Conservation (phyloP, 345 rosid genomes). For the Carallia pectinifolia region DNA sequence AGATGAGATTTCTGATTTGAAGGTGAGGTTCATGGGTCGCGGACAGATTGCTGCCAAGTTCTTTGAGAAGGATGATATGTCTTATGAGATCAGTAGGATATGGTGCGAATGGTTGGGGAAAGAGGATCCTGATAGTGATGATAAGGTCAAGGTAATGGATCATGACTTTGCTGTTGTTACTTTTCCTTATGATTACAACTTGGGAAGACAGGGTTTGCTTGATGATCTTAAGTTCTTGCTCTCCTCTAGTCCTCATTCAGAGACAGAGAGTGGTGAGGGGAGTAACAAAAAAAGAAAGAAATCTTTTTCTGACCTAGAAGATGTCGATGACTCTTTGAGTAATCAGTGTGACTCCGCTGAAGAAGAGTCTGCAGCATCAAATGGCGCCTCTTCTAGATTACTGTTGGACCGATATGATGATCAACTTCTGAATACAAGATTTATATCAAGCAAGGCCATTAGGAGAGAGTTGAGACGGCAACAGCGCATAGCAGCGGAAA, state of each 20-base stretch:
- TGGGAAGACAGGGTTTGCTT: constrained; percentile 71
- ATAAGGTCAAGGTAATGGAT: constrained; percentile 36
- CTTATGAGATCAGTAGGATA: constrained; percentile 47
- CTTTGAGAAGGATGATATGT: constrained; percentile 30
- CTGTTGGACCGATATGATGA: constrained; percentile 54
- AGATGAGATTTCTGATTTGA: constrained; percentile 57
- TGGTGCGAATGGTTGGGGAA: constrained; percentile 97
- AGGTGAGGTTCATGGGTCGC: constrained; percentile 52
- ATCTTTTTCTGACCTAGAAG: constrained; percentile 81
- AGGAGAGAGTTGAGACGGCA: constrained; percentile 83
- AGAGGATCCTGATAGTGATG: constrained; percentile 34
- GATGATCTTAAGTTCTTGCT: constrained; percentile 56
- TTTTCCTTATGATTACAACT: constrained; percentile 33
- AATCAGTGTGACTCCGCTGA: constrained; percentile 58
- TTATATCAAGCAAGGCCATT: constrained; percentile 52
- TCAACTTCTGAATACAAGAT: constrained; percentile 49
- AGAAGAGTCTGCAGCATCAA: constrained; percentile 60
- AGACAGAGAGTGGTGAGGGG: constrained; percentile 38
- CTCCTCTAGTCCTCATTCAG: constrained; percentile 39
- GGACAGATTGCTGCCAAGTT: constrained; percentile 64
- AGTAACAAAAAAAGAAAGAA: constrained; percentile 53
- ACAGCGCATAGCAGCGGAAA: constrained; percentile 73
- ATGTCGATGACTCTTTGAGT: constrained; percentile 56
- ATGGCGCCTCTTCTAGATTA: constrained; percentile 44
- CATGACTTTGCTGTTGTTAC: constrained; percentile 27